Conservation (phyloP, 805 yeast species). For the Yamadazyma paraphyllophila region DNA sequence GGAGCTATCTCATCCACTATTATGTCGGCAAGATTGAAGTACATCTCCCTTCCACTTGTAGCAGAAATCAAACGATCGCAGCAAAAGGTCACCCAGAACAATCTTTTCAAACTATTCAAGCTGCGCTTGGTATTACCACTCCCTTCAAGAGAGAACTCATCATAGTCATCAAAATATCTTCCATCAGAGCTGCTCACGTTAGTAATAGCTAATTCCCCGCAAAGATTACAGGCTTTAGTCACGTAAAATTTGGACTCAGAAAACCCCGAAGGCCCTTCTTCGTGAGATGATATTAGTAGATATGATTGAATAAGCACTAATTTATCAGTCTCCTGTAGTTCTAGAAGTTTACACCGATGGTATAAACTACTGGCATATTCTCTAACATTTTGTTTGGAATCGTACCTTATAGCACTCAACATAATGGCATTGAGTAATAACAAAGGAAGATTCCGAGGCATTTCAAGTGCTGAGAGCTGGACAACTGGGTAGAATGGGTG, state of each 20-base stretch:
- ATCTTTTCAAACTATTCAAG: slow-evolving; percentile 13
- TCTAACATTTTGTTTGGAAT: slow-evolving; percentile 16
- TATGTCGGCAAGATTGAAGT: slow-evolving; percentile 22
- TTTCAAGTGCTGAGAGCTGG: slow-evolving; percentile 17
- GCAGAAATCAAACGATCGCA: slow-evolving; percentile 25
- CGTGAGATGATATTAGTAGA: slow-evolving; percentile 24
- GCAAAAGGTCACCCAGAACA: slow-evolving; percentile 28
- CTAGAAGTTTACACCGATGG: slow-evolving; percentile 22
- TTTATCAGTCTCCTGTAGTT: slow-evolving; percentile 23
- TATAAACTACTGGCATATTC: slow-evolving; percentile 19
- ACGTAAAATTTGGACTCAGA: slow-evolving; percentile 20
- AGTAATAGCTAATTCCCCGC: slow-evolving; percentile 26
- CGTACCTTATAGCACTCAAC: slow-evolving; percentile 21
- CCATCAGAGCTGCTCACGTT: slow-evolving; percentile 21
- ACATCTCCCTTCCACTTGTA: slow-evolving; percentile 25
- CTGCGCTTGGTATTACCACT: too few relatives aligned
- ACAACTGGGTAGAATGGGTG: slow-evolving; percentile 30
- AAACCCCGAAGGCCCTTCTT: slow-evolving; percentile 28
- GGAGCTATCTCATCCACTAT: slow-evolving; percentile 20
- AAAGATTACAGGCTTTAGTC: slow-evolving; percentile 22
- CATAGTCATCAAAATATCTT: too few relatives aligned
- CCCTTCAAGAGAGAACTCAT: too few relatives aligned
- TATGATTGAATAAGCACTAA: slow-evolving; percentile 25
- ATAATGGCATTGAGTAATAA: slow-evolving; percentile 27
- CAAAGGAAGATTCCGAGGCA: slow-evolving; percentile 17